Percentiles rank a stretch among this genome's conserved stretches.
phyloP scores from a whole-genome alignment of 768 basidiomycete genomes.

The Suillus alpinus region DNA sequence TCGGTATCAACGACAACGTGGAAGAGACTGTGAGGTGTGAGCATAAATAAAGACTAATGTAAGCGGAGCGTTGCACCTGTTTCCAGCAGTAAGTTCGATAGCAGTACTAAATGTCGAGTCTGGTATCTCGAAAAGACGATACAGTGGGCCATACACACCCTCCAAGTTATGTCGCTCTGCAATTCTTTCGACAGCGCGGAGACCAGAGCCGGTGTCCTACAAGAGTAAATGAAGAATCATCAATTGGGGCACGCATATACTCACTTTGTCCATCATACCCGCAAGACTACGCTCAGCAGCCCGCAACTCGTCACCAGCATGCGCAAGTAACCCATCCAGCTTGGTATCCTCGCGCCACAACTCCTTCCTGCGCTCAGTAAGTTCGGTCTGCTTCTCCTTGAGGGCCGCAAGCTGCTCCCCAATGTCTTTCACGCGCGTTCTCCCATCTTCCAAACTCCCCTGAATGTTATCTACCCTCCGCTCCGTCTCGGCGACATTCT shows the following conservation, averaged over 20 bases:
- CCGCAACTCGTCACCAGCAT: slow-evolving; percentile 79
- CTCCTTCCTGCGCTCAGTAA: slow-evolving; percentile 84
- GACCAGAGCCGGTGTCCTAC: slow-evolving; percentile 88
- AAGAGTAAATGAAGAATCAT: not conserved
- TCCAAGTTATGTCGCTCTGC: slow-evolving; percentile 68
- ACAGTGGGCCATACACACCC: slow-evolving; percentile 93
- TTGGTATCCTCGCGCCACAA: slow-evolving; percentile 95
- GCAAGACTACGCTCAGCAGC: slow-evolving; percentile 76
- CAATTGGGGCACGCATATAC: slow-evolving; percentile 1
- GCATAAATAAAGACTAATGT: slow-evolving; percentile 7
- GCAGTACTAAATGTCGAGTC: slow-evolving; percentile 89
- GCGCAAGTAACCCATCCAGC: slow-evolving; percentile 69
- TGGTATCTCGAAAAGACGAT: slow-evolving; percentile 87
- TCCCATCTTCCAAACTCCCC: slow-evolving; percentile 63
- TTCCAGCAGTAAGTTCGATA: slow-evolving; percentile 93
- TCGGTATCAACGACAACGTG: slow-evolving; percentile 98
- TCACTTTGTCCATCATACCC: slow-evolving; percentile 95
- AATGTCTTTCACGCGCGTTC: slow-evolving; percentile 53
- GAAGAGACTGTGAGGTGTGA: slow-evolving; percentile 63
- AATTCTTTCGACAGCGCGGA: slow-evolving; percentile 84
- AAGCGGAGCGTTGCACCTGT: slow-evolving; percentile 55
- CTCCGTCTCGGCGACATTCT: slow-evolving; percentile 55
- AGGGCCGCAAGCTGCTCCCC: slow-evolving; percentile 56
- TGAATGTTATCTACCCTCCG: slow-evolving; percentile 54
- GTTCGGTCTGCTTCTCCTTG: slow-evolving; percentile 65